These are phyloP conservation scores for Inosperma sp. DNA, from an alignment of 768 basidiomycete species.

Conservation along the genomic window DNA sequence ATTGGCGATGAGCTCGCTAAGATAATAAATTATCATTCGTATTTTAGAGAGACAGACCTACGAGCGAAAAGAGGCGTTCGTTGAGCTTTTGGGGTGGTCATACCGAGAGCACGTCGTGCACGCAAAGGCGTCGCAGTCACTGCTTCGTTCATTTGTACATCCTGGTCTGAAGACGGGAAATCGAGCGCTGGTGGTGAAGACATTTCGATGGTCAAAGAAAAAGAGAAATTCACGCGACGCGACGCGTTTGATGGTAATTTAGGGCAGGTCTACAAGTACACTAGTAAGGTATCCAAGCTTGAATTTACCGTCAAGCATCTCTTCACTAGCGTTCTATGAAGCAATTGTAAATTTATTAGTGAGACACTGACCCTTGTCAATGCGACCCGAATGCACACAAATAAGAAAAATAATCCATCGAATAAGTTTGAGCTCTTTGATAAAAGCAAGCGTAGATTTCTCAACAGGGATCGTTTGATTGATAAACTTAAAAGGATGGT, in stretches of 20 bases:
- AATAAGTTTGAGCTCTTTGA: too few species aligned
- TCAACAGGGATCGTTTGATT: too few species aligned
- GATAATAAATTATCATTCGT: constrained; percentile 17
- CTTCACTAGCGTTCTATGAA: too few species aligned
- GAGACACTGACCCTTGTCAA: too few species aligned
- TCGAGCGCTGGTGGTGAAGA: constrained; percentile 62
- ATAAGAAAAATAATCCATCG: too few species aligned
- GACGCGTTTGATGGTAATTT: constrained; percentile 48
- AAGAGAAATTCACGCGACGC: constrained; percentile 40
- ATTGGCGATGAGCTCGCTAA: constrained; percentile 61
- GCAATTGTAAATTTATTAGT: too few species aligned
- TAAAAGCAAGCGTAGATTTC: too few species aligned
- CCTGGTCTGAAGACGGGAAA: constrained; percentile 56
- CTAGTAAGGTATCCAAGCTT: too few species aligned
- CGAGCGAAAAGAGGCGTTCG: constrained; percentile 50
- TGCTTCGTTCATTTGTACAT: constrained; percentile 35
- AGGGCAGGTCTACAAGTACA: constrained; percentile 41
- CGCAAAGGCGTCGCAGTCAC: constrained; percentile 47
- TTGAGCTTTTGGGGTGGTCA: constrained; percentile 55
- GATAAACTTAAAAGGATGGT: too few species aligned
- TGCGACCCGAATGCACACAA: too few species aligned
- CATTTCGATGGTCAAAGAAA: constrained; percentile 34
- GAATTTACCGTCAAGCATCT: too few species aligned
- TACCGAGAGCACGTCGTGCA: constrained; percentile 51
- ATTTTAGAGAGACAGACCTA: constrained; percentile 26